phyloP scores from a whole-genome alignment of 331 rosid genomes.

The Stylosanthes scabra region DNA sequence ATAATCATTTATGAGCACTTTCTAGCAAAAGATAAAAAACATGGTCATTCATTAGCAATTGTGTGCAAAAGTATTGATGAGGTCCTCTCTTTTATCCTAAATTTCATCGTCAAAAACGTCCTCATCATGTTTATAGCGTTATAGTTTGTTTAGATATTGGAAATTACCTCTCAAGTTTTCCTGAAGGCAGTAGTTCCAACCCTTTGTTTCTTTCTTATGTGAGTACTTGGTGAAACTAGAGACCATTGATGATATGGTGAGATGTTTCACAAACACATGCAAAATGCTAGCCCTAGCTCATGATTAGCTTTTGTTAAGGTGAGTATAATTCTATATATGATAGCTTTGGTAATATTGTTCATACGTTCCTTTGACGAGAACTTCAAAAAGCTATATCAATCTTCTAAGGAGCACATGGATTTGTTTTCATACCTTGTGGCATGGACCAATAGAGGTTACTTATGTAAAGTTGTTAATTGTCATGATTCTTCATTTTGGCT shows the following conservation, averaged over 20 bases:
- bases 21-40: too few species aligned
- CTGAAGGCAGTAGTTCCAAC: not conserved
- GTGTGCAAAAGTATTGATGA: too few species aligned
- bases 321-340: not conserved
- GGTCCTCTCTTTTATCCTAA: too few species aligned
- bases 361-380: not conserved
- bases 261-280: constrained; percentile 57
- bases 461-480: too few species aligned
- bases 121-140: not conserved
- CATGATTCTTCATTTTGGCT: too few species aligned
- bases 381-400: not conserved
- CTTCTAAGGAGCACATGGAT: constrained; percentile 22
- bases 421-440: too few species aligned
- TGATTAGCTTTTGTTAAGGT: constrained; percentile 75
- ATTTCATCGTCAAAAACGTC: too few species aligned
- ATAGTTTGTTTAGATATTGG: constrained; percentile 22
- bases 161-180: not conserved
- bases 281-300: constrained; percentile 62
- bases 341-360: not conserved
- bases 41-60: too few species aligned
- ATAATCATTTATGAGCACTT: too few species aligned
- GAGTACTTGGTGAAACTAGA: constrained; percentile 46
- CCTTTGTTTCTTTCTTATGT: not conserved
- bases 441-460: too few species aligned
- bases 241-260: constrained; percentile 77